phyloP scores from a whole-genome alignment of 208 protist genomes.

The Leishmania guyanensis region DNA sequence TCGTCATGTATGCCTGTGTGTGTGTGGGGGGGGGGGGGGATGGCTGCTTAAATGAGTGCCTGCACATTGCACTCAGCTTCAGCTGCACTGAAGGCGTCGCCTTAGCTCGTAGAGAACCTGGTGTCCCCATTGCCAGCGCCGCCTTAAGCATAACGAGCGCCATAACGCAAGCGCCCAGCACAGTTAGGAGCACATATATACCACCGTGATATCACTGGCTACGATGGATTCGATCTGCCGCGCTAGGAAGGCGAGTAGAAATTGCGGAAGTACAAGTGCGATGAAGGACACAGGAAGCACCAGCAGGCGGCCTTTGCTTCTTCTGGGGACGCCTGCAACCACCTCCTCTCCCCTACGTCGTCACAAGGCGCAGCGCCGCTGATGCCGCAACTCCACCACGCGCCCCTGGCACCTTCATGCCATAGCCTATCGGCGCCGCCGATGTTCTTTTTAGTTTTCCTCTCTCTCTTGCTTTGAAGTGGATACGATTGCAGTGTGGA shows the following conservation, averaged over 20 bases:
- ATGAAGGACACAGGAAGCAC: conserved; percentile 18
- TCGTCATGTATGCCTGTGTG: neutral
- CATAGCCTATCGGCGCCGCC: neutral
- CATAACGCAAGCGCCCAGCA: neutral
- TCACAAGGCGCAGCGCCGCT: neutral
- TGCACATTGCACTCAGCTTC: neutral
- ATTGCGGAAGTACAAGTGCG: neutral
- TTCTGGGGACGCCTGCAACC: neutral
- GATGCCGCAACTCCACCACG: neutral
- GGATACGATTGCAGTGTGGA: neutral
- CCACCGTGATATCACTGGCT: neutral
- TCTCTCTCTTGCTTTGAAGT: neutral
- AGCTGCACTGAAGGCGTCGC: neutral
- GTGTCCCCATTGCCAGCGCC: neutral
- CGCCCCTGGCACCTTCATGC: neutral
- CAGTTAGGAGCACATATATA: neutral
- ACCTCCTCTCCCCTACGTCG: too few species aligned
- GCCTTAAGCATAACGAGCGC: neutral
- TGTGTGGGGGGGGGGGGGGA: neutral
- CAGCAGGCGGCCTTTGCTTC: neutral
- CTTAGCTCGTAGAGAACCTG: neutral
- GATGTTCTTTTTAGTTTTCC: neutral
- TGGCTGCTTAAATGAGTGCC: neutral
- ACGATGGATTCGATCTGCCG: neutral
- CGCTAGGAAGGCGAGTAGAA: neutral